Base-by-base conservation (phyloP, 805 yeast species). In the Debaryomyces maramus region DNA sequence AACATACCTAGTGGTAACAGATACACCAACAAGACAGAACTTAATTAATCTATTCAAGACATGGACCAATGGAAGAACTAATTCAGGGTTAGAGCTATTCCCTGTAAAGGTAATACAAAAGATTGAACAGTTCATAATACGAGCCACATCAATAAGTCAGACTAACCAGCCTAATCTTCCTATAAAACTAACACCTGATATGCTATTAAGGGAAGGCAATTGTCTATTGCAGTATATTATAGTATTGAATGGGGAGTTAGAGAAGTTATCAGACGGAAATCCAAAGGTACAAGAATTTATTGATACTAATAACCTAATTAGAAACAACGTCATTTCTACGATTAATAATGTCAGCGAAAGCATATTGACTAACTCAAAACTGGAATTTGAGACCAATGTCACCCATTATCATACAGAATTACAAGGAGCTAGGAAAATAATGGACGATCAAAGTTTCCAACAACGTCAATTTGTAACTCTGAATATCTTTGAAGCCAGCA, bases 11-110 rank as follows among this genome's bases (percentile, higher is more conserved):
- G 54, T 68, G 31, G 71, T 67, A 32, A 60, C 68, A 26, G 73
- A 69, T 46, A 61, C 65, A 1, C 52, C 58, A 14, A 66, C 72
- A 13, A 51, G 75, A 43, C 72, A 65, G 44, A 51, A 54, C 42
- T 51, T 70, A 44, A 67, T 68, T 39, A 66, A 66, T 45, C 51
- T 70, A 41, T 69, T 67, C 53, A 61, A 63, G 38, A 68, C 74
- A 5, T 70, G 75, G 75, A 43, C 56, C 30, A 48, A 46, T 11
- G 70, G 64, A 13, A 52, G 56, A 32, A 65, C 72, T 17, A 56
- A 46, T 22, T 53, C 65, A 1, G 73, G 72, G 5, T 38, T 52
- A 26, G 65, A 64, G 15, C 40, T 67, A 7, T 70, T 70, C 40
- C 68, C 68, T 6, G 45, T 36, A 7, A 54, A 52, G 0, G 48